These are phyloP conservation scores for Dactylella cylindrospora DNA, from an alignment of 2,329 filamentous ascomycete genomes.

Conservation along the genomic window DNA sequence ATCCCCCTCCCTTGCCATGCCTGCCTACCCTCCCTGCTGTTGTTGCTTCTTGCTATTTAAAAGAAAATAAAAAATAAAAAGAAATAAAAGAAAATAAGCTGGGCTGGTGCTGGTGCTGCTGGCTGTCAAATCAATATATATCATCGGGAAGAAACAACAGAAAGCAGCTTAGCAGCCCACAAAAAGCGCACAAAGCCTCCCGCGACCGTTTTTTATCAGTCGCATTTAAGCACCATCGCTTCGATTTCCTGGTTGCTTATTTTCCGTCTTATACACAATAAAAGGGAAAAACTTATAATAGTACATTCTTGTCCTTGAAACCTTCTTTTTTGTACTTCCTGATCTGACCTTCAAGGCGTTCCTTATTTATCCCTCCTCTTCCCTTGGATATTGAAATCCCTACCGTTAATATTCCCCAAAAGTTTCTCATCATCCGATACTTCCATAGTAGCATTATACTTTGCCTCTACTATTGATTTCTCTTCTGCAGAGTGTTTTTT, in stretches of 20 bases:
- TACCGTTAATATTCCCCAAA: slow-evolving; percentile 29
- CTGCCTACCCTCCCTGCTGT: slow-evolving; percentile 42
- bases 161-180: slow-evolving; percentile 38
- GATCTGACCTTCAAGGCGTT: slow-evolving; percentile 36
- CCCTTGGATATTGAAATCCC: slow-evolving; percentile 23
- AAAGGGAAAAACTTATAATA: slow-evolving; percentile 43
- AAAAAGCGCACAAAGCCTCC: slow-evolving; percentile 44
- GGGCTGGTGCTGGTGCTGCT: too few species aligned
- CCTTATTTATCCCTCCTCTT: slow-evolving; percentile 28
- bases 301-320: slow-evolving; percentile 43
- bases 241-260: slow-evolving; percentile 44
- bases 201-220: slow-evolving; percentile 45
- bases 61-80: too few species aligned
- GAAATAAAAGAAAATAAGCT: too few species aligned
- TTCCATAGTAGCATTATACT: slow-evolving; percentile 24
- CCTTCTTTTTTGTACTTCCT: slow-evolving; percentile 40
- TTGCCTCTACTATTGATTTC: slow-evolving; percentile 13
- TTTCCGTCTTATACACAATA: slow-evolving; percentile 38
- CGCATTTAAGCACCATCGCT: slow-evolving; percentile 45
- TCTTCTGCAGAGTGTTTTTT: slow-evolving; percentile 13
- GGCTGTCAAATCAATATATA: slow-evolving; percentile 44
- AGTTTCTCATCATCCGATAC: slow-evolving; percentile 36
- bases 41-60: slow-evolving; percentile 42
- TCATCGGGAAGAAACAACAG: slow-evolving; percentile 32
- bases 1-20: slow-evolving; percentile 42